Evolutionary conservation across 495 filamentous ascomycete genomes (phyloP), one percentile per base, ranked within the genome.

Genomic region (Paragyromitra xinjiangensis): DNA sequence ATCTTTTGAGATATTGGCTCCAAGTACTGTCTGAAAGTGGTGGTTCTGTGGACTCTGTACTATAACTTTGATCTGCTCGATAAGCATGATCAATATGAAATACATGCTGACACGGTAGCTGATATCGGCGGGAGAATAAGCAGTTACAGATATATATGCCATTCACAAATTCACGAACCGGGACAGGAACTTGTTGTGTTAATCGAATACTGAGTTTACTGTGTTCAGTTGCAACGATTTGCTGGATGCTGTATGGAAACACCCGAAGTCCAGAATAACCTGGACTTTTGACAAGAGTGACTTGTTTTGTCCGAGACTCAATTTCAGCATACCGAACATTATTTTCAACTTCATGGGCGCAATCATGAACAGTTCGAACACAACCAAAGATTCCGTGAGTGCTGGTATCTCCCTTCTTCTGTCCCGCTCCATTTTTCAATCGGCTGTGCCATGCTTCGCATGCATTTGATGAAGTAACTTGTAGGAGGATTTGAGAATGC

Each of bases 91-190:
- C 29, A 16, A 73, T 62, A 58, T 73, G 61, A 55, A 73, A 73
- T 42, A 73, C 9, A 73, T 73, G 61, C 29, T 56, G 61, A n/a
- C 70, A 73, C 7, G 70, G 70, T 45, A 73, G 61, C 22, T 42
- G 6, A 65, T 66, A 73, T 39, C 61, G 50, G 4, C 70, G 40
- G 19, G 59, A 48, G 42, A 73, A 73, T 34, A 64, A 48, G 14
- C 56, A 61, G 26, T 50, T 48, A 50, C 29, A 48, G 42, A 14
- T 29, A 63, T 48, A 62, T 19, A 62, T n/a, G n/a, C 50, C 39
- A 53, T 66, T 53, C 14, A 50, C 26, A 22, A 39, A 4, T 50
- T 50, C 45, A n/a, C 45, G 45, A 9, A 50, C 45, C 14, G 45
- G 45, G 14, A 50, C 45, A 0, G 45, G 45, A 50, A 50, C 45